Evolutionary conservation across 495 filamentous ascomycete genomes (phyloP), one percentile per base, ranked within the genome.

Genomic region (Penicillium paradoxum): DNA sequence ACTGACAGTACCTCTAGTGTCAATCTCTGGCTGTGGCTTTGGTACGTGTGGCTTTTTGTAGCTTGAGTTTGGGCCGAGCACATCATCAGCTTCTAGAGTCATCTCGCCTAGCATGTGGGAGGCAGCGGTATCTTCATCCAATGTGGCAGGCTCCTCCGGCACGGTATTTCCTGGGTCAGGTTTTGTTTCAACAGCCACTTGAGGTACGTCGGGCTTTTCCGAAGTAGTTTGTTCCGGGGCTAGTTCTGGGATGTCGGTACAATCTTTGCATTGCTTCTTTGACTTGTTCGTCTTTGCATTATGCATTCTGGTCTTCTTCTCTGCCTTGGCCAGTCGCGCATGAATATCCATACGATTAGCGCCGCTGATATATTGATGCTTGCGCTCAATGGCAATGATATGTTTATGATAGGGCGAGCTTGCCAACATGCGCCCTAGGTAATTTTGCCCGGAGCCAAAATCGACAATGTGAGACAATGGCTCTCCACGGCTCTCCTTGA

Each of bases 401-500:
- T 90, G 81, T 59, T 83, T 84, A 55, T 90, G 87, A 65, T 95
- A 95, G 0, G 91, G 91, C 44, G 83, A 76, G 55, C 83, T 87
- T 10, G 93, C 92, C 39, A 98, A 70, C 1, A 89, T 86, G 38
- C 93, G 82, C 10, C 93, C 91, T 1, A 98, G 82, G 63, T 98
- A 98, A 59, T 93, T 97, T 63, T 97, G 93, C 0, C 93, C 93
- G 43, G 89, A 95, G 19, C 93, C 93, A 68, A 96, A 96, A 68
- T 98, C 93, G 46, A 97, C 83, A 50, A 97, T 80, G 72, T 97
- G 91, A 1, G 90, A 89, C 45, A 96, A 84, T 18, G 75, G 61
- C 41, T 74, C 69, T 21, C 70, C 71, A 22, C 65, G 69, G 55
- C 80, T 76, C 37, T 77, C 67, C 2, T 77, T 69, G 45, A 89